Percentiles rank a stretch among this genome's conserved stretches.
These are phyloP conservation scores for Fusarium armeniacum DNA, from an alignment of 2,329 filamentous ascomycete species.

Conservation along the genomic window DNA sequence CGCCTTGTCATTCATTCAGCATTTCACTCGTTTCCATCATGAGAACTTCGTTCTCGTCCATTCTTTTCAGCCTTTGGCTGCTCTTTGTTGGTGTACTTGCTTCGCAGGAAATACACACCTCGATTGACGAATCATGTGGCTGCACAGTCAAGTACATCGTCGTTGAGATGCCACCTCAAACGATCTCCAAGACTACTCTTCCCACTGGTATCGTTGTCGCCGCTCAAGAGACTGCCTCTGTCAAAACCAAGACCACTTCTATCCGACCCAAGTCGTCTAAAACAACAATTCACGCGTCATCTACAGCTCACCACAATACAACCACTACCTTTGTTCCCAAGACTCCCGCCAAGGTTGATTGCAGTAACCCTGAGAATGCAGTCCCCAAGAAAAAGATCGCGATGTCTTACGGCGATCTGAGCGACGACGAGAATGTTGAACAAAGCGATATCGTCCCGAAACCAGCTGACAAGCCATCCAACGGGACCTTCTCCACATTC, in stretches of 20 bases:
- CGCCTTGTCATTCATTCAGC: slow-evolving; percentile 22
- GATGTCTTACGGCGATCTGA: slow-evolving; percentile 18
- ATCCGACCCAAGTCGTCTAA: slow-evolving; percentile 6
- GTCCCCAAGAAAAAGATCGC: slow-evolving; percentile 19
- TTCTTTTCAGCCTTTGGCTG: slow-evolving; percentile 30
- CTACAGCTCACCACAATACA: slow-evolving; percentile 10
- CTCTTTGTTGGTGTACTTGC: neutral
- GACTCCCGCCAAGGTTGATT: slow-evolving; percentile 7
- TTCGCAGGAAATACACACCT: neutral
- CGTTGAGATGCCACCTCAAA: slow-evolving; percentile 18
- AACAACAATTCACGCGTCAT: slow-evolving; percentile 10
- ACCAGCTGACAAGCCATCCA: slow-evolving; percentile 1
- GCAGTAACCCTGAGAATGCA: slow-evolving; percentile 14
- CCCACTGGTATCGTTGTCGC: neutral
- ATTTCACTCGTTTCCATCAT: slow-evolving; percentile 4
- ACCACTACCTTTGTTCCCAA: slow-evolving; percentile 22
- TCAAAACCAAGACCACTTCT: neutral
- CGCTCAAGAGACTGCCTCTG: neutral
- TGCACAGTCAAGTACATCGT: slow-evolving; percentile 29
- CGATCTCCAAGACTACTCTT: neutral
- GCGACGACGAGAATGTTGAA: neutral
- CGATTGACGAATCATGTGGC: slow-evolving; percentile 20
- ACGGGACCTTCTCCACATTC: slow-evolving; percentile 4
- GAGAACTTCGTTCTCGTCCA: slow-evolving; percentile 31
- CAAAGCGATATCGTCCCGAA: accelerated